Evolutionary conservation across 148 eudicot genomes (phyloP).

Genomic region (Suaeda aralocaspica): DNA sequence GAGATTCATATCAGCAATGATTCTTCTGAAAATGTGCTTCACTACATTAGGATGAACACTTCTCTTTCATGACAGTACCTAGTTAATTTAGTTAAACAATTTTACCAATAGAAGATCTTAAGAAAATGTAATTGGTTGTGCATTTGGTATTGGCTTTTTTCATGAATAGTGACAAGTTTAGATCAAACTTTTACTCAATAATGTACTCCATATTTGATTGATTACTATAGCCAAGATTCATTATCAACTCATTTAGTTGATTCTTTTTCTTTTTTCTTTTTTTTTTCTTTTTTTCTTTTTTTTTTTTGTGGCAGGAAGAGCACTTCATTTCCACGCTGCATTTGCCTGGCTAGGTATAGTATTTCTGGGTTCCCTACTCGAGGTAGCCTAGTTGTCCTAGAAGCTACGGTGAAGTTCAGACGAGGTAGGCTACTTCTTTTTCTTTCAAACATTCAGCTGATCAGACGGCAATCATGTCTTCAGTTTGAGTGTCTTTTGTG

Average conservation of each 20-base stretch:
- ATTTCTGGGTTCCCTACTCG: slow-evolving; percentile 61
- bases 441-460: neutral
- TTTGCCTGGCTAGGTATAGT: slow-evolving; percentile 89
- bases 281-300: neutral
- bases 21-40: neutral
- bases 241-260: neutral
- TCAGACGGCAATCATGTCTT: neutral
- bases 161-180: no score
- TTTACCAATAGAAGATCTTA: neutral
- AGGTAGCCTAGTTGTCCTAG: slow-evolving; percentile 58
- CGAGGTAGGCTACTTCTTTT: slow-evolving; percentile 41
- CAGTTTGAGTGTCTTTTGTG: neutral
- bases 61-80: neutral
- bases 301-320: slow-evolving; percentile 58
- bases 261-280: no score
- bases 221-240: neutral
- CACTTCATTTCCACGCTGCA: slow-evolving; percentile 65
- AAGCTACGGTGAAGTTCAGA: slow-evolving; percentile 48
- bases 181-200: no score
- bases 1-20: no score
- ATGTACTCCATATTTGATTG: neutral
- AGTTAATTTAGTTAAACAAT: neutral
- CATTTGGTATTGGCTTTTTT: neutral
- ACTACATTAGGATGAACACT: neutral
- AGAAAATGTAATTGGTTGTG: neutral